Evolutionary conservation across 192 early-diverging fungal species (phyloP), one percentile per base, ranked within the genome.

Genomic region (Backusella luteola): DNA sequence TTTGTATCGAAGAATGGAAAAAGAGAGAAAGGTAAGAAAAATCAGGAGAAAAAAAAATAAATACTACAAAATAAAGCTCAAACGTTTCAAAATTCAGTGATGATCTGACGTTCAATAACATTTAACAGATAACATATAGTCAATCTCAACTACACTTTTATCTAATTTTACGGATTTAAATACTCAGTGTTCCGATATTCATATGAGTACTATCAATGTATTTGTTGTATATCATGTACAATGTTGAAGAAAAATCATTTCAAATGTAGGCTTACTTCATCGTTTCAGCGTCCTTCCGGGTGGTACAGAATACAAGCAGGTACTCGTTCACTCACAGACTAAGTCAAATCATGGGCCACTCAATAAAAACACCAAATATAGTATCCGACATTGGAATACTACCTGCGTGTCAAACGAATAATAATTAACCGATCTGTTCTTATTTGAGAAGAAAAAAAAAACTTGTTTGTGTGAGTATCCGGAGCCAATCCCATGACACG

Each of bases 401-500:
- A 63, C 12, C 56, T 63, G 56, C 9, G 56, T 63, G 56, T 63
- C 21, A 63, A 63, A 63, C 56, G 56, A 63, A 63, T 63, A 63
- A 29, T 63, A 63, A 29, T 63, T 63, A 63, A 63, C 56, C 56
- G 56, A 63, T 63, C 56, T 12, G 56, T 63, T 63, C 56, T 63
- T 63, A 63, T 63, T 63, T 63, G 23, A 63, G n/a, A 21, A 63
- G n/a, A 21, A 56, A 56, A 56, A 56, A 56, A 56, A 56, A 56
- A 56, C 52, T n/a, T 56, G 52, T 56, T 56, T 56, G 52, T 56
- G n/a, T 56, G 8, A 23, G 21, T 23, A 21, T 32, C 21, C 8
- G 19, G 52, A 21, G 52, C 21, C 19, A 56, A 56, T 56, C 52
- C 26, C n/a, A 56, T 56, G 52, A 56, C 52, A 56, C 52, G 11